A percentile compares a stretch with the other conserved stretches of the same genome.
Evolutionary conservation across 306 rosid genomes (phyloP).

Genomic region (Potentilla sterilis): DNA sequence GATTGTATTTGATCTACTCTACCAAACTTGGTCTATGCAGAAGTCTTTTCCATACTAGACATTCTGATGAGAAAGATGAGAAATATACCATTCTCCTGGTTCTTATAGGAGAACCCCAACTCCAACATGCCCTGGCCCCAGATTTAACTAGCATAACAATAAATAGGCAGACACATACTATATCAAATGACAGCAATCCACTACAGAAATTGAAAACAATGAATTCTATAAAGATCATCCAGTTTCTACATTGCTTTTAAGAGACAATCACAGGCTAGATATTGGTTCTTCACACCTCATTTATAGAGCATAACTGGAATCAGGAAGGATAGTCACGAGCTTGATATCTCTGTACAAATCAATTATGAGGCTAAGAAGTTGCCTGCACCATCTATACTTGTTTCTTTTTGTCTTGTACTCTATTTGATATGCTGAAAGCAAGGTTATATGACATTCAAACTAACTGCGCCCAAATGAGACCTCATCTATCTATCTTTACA

Average conservation of each 20-base stretch:
- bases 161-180: neutral
- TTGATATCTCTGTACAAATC: neutral
- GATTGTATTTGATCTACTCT: neutral
- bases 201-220: neutral
- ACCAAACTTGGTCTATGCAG: neutral
- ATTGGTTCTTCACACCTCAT: neutral
- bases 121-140: neutral
- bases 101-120: neutral
- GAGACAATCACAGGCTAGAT: neutral
- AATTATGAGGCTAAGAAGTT: neutral
- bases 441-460: neutral
- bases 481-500: neutral
- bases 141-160: neutral
- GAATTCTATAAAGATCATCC: neutral
- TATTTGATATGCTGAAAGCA: neutral
- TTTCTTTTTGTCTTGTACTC: neutral
- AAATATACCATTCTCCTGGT: neutral
- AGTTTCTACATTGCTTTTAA: neutral
- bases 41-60: neutral
- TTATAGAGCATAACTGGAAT: neutral
- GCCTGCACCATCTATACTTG: neutral
- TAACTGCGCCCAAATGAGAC: neutral
- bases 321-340: neutral
- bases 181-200: neutral
- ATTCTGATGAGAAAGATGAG: neutral